Base-by-base conservation (phyloP, 2,329 filamentous ascomycete species). In the Pestalotiopsis fici region DNA sequence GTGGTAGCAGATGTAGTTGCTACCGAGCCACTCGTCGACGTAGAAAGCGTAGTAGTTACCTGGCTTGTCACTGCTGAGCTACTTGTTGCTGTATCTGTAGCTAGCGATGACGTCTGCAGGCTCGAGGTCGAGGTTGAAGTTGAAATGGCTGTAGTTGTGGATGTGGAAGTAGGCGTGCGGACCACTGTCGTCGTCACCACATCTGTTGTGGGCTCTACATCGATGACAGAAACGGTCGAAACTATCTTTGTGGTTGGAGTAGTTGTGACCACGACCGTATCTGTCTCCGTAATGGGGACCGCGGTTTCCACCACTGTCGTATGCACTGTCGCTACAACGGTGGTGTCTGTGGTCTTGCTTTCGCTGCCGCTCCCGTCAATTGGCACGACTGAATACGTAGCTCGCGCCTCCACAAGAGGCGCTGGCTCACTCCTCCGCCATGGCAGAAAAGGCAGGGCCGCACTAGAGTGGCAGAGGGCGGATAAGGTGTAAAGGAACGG, bases 381-480 rank as follows among this genome's bases (percentile, higher is more conserved):
- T 6, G 78, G 76, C 28, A 81, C 78, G 1, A 81, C 77, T 11
- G 79, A 80, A 64, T 79, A 81, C 2, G 77, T 80, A 43, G 78
- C 78, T 54, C 78, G 74, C 21, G 79, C 70, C 18, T 68, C 74
- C 5, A 79, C 68, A 4, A 54, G 27, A 9, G 28, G 57, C 15
- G 65, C 21, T 59, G 54, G 18, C 15, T 18, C 18, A 67, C 64
- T 5, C 69, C 63, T 28, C 39, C 56, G 65, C 37, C 67, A 70
- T n/a, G 71, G 69, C 47, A 74, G 64, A 18, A 80, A 70, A 4
- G 79, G 78, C 59, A 78, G 66, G 3, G 74, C 74, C 12, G 68
- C 67, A 47, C 71, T 74, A 39, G 70, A 21, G 27, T 59, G 66
- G 61, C 59, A 63, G 3, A 75, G 59, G n/a, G 72, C 67, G 23